Base-by-base conservation (phyloP, 2,329 filamentous ascomycete genomes). In the Trichoderma sp. region DNA sequence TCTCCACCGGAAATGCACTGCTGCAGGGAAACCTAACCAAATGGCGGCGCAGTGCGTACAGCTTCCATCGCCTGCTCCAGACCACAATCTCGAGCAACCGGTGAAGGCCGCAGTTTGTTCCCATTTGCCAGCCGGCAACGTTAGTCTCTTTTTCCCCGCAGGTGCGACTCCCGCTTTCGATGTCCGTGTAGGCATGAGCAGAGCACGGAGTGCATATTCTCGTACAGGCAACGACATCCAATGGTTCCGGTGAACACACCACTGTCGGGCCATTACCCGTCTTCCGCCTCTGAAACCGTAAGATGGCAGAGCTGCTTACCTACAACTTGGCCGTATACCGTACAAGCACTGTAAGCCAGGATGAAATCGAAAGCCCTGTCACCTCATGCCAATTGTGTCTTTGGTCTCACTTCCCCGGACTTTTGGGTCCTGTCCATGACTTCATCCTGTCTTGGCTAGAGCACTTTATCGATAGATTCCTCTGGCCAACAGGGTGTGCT, bases 401-500 rank as follows among this genome's bases (percentile, higher is more conserved):
- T 59, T 7, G 53, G 59, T 64, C 55, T 59, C 35, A 49, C 35
- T 64, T 65, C 60, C 68, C 60, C 68, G 59, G 59, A 64, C 55
- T 59, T 65, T 69, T 27, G 31, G 53, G 16, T 33, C 43, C 37
- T 59, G 14, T 47, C 61, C 68, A 69, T 65, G 68, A 69, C 68
- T 55, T 69, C 68, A 69, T 55, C 40, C 8, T 66, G 63, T 53
- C 27, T 27, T 27, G 29, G 27, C 19, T 19, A 49, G 31, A 47
- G 60, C 33, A 16, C 19, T 24, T 29, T 5, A 27, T 56, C 27
- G 27, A 29, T 21, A 33, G 29, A 64, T 43, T 43, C 21, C 53
- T 57, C 53, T 53, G 62, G 62, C 52, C 53, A 29, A 55, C 63
- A 67, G 55, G 63, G 55, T 66, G 35, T 49, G 27, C 37, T n/a